A percentile compares a stretch with the other conserved stretches of the same genome.
phyloP scores from a whole-genome alignment of 2,329 filamentous ascomycete genomes.

The Cytospora schulzeri region DNA sequence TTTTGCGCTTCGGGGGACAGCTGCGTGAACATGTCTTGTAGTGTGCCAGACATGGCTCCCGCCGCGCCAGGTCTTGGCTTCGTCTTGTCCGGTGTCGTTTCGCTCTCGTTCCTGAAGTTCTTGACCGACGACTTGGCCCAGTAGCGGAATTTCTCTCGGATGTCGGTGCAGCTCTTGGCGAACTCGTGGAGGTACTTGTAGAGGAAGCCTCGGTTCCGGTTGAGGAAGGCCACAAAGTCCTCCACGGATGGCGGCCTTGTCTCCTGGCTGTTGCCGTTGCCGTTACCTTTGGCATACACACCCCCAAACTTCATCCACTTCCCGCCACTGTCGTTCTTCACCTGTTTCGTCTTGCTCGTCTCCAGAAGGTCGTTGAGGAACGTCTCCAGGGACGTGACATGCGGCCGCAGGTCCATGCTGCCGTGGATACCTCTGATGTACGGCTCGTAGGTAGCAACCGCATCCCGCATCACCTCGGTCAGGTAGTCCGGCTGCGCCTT shows the following conservation, averaged over 20 bases:
- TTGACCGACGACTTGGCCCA: conserved; percentile 62
- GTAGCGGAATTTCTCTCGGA: conserved; percentile 60
- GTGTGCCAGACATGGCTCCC: conserved; percentile 41
- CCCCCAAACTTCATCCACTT: conserved; percentile 47
- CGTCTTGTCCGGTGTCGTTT: neutral
- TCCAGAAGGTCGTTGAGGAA: conserved; percentile 75
- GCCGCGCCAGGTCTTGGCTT: conserved; percentile 15
- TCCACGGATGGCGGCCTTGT: conserved; percentile 61
- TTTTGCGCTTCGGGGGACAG: conserved; percentile 51
- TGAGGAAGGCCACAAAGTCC: conserved; percentile 70
- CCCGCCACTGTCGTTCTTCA: conserved; percentile 58
- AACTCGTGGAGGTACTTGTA: conserved; percentile 75
- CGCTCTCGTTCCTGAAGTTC: conserved; percentile 51
- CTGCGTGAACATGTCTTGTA: conserved; percentile 46
- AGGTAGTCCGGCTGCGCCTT: conserved; percentile 70
- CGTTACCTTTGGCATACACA: conserved; percentile 46
- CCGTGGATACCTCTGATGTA: conserved; percentile 74
- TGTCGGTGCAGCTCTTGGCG: conserved; percentile 66
- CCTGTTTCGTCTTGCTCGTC: conserved; percentile 47
- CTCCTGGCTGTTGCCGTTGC: conserved; percentile 38
- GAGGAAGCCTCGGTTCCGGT: conserved; percentile 62
- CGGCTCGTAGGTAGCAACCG: conserved; percentile 70
- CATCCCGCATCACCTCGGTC: conserved; percentile 67
- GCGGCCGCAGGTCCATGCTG: conserved; percentile 69
- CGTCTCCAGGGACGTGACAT: conserved; percentile 65